These are phyloP conservation scores for Hemisphaericaspora subhashii DNA, from an alignment of 1,139 yeast species.

Conservation along the genomic window DNA sequence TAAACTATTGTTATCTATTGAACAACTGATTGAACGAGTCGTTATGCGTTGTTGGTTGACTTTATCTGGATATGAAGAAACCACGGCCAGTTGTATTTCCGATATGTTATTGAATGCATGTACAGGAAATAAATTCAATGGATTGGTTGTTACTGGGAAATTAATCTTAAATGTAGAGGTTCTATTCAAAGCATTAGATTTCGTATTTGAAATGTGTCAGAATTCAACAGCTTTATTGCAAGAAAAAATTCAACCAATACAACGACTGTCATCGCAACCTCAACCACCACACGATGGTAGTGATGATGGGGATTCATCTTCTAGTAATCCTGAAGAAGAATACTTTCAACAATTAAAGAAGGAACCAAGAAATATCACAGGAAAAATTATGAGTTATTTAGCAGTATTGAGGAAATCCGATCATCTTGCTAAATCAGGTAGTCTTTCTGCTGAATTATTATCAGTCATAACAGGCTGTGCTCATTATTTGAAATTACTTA, in stretches of 20 bases:
- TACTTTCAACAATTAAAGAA: slow-evolving; percentile 47
- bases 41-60: slow-evolving; percentile 87
- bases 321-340: slow-evolving; percentile 12
- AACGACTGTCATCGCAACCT: background rate
- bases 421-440: slow-evolving; percentile 55
- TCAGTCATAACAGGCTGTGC: slow-evolving; percentile 91
- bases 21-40: slow-evolving; percentile 62
- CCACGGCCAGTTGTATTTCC: slow-evolving; percentile 87
- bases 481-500: slow-evolving; percentile 82
- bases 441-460: slow-evolving; percentile 55
- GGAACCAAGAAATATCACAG: slow-evolving; percentile 87
- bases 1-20: slow-evolving; percentile 54
- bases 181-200: slow-evolving; percentile 75
- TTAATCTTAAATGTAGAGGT: slow-evolving; percentile 75
- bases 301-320: slow-evolving; percentile 18
- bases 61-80: slow-evolving; percentile 85
- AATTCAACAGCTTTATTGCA: slow-evolving; percentile 9
- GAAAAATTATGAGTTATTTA: slow-evolving; percentile 73
- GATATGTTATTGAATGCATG: slow-evolving; percentile 90
- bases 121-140: slow-evolving; percentile 68
- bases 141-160: slow-evolving; percentile 71
- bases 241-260: slow-evolving; percentile 5
- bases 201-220: slow-evolving; percentile 24
- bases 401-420: slow-evolving; percentile 65
- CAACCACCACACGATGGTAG: no score